phyloP scores from a whole-genome alignment of 1,284 basidiomycete genomes.

The Irpex sp. region DNA sequence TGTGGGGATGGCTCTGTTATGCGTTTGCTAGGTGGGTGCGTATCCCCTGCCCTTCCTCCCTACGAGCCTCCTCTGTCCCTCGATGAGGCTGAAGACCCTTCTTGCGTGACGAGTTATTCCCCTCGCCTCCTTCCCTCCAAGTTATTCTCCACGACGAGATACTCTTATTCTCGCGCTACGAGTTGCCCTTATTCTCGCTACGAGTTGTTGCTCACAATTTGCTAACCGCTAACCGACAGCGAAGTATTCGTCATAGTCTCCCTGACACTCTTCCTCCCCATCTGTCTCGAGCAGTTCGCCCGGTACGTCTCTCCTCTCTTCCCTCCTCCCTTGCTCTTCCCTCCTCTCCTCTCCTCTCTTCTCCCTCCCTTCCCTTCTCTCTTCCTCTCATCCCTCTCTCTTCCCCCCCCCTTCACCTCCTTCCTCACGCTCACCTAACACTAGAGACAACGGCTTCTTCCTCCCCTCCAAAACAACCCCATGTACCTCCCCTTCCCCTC shows the following conservation, averaged over 20 bases:
- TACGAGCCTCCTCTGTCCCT: no score
- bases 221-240: conserved; percentile 32
- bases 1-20: conserved; percentile 73
- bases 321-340: no score
- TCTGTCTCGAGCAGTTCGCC: conserved; percentile 81
- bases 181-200: no score
- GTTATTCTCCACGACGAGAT: no score
- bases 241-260: conserved; percentile 83
- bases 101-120: no score
- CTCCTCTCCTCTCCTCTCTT: no score
- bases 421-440: not conserved
- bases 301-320: conserved; percentile 14
- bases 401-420: not conserved
- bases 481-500: conserved; percentile 35
- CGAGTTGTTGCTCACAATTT: not conserved
- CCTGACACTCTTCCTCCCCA: conserved; percentile 76
- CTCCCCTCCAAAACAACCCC: conserved; percentile 55
- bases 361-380: not conserved
- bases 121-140: no score
- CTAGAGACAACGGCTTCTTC: conserved; percentile 71
- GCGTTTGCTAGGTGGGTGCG: conserved; percentile 67
- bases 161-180: no score
- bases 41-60: not conserved
- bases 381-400: no score
- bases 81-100: no score